A percentile compares a stretch with the other conserved stretches of the same genome.
phyloP scores from a whole-genome alignment of 495 filamentous ascomycete species.

The Aspergillus olivimuriae region DNA sequence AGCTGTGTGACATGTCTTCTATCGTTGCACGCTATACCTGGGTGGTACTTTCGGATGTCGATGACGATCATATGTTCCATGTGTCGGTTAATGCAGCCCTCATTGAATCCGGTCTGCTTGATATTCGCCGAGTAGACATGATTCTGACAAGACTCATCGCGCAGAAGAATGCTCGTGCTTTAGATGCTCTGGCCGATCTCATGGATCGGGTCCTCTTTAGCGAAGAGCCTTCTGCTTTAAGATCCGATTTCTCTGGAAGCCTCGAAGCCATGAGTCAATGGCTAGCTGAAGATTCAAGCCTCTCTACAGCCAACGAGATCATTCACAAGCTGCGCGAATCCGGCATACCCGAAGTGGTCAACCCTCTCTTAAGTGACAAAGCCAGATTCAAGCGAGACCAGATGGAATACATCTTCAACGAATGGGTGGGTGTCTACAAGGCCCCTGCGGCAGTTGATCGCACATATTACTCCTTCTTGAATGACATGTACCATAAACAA shows the following conservation, averaged over 20 bases:
- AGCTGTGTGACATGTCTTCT: conserved; percentile 70
- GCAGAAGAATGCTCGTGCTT: conserved; percentile 57
- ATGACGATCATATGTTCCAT: conserved; percentile 72
- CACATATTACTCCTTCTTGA: conserved; percentile 68
- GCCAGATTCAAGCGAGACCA: conserved; percentile 61
- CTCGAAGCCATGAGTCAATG: conserved; percentile 75
- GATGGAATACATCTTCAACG: conserved; percentile 88
- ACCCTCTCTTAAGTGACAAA: conserved; percentile 42
- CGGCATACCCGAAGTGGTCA: conserved; percentile 47
- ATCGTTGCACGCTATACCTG: conserved; percentile 69
- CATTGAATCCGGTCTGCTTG: conserved; percentile 65
- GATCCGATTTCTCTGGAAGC: conserved; percentile 80
- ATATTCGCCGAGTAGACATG: conserved; percentile 73
- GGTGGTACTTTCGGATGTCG: conserved; percentile 53
- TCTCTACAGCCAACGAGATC: conserved; percentile 59
- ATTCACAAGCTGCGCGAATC: conserved; percentile 64
- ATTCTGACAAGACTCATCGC: conserved; percentile 65
- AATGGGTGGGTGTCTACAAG: conserved; percentile 83
- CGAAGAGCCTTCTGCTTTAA: conserved; percentile 66
- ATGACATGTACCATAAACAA: conserved; percentile 69
- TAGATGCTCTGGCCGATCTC: conserved; percentile 70
- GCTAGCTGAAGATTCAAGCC: conserved; percentile 65
- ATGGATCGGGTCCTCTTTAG: conserved; percentile 71
- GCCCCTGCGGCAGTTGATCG: conserved; percentile 65
- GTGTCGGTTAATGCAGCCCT: conserved; percentile 69